Evolutionary conservation across 2,329 filamentous ascomycete genomes (phyloP).

Genomic region (Torrubiellomyces zombiae): DNA sequence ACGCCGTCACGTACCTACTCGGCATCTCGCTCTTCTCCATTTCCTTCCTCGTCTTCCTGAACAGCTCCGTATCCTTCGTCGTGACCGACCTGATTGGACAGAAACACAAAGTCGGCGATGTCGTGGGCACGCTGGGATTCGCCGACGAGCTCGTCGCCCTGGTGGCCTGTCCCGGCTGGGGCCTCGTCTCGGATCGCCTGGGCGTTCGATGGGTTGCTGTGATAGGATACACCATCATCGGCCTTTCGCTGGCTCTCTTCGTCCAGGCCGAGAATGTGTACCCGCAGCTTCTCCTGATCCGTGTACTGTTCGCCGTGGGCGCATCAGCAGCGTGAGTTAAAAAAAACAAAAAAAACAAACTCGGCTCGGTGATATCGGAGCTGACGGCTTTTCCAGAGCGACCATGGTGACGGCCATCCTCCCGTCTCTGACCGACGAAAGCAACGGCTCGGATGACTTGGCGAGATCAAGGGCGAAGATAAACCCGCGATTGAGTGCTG

Average conservation of each 20-base stretch:
- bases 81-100: conserved; percentile 68
- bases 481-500: conserved; percentile 36
- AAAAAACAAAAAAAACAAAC: too few relatives aligned
- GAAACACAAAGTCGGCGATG: conserved; percentile 56
- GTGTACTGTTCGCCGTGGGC: conserved; percentile 77
- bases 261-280: conserved; percentile 81
- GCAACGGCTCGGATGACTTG: conserved; percentile 11
- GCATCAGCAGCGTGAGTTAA: conserved; percentile 65
- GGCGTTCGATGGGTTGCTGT: conserved; percentile 60
- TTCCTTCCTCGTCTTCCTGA: conserved; percentile 78
- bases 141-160: conserved; percentile 70
- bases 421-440: conserved; percentile 48
- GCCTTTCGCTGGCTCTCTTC: conserved; percentile 57
- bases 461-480: conserved; percentile 16
- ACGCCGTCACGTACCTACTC: conserved; percentile 60
- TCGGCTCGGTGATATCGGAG: too few relatives aligned
- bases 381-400: conserved; percentile 27
- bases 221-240: conserved; percentile 68
- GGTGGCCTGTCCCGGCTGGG: conserved; percentile 67
- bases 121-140: conserved; percentile 73
- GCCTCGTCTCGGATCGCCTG: conserved; percentile 57
- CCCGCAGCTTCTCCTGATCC: conserved; percentile 69
- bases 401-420: conserved; percentile 97
- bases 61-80: conserved; percentile 70
- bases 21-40: conserved; percentile 77